Evolutionary conservation across 768 basidiomycete species (phyloP), one percentile per base, ranked within the genome.

Genomic region (Kwoniella dejecticola): DNA sequence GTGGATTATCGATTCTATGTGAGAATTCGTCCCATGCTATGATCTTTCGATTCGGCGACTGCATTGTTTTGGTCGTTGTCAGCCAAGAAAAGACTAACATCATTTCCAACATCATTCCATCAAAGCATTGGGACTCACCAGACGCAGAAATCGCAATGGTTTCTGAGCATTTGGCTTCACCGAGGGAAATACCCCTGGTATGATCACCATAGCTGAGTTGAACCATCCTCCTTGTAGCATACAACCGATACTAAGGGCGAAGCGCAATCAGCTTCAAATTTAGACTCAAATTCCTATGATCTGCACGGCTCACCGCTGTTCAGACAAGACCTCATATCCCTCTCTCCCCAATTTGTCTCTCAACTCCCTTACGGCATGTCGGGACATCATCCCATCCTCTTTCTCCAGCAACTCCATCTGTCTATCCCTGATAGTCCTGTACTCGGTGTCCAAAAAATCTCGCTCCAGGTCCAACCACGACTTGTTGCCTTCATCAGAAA

Each of bases 141-240:
- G 53, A 5, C 68, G 52, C 8, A 75, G 23, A 52, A 72, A 75
- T 13, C 73, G 59, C 11, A 72, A 52, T n/a, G 74, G 74, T 42
- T 44, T 64, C 8, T 62, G n/a, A 12, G 69, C 19, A 49, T 66
- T 63, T 13, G 74, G 55, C 36, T 53, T 63, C 24, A 48, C 45
- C 13, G 60, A 54, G 15, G 64, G 36, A 0, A 40, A 46, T 13
- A 72, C 42, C 15, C 67, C 69, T 4, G 41, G 48, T 15, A 65
- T 47, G 21, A 60, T 23, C 7, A 75, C 33, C 13, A 29, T 44
- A 5, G 66, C 69, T 38, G 71, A 63, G 50, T 75, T 72, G 63
- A 75, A 75, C 74, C 74, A 75, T 2, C 54, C 60, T 8, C 74
- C 74, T 61, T 72, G 74, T 7, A 75, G 57, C 74, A 75, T 75